Conservation (phyloP, 2,329 filamentous ascomycete genomes). For the Diplodia corticola region DNA sequence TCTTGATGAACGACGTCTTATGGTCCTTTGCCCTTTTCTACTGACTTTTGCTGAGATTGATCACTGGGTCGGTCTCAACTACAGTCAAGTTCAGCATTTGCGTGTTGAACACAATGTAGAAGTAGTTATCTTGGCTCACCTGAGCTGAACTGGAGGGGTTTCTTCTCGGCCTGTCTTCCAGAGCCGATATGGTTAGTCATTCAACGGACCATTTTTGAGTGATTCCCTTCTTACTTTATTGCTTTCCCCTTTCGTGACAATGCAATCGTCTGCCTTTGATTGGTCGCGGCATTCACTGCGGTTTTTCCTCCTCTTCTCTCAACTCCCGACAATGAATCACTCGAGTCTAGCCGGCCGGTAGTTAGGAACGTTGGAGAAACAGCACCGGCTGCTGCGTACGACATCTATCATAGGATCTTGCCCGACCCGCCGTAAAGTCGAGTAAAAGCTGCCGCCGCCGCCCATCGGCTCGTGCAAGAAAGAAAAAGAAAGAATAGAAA, state of each 20-base stretch:
- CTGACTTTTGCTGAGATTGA: not conserved
- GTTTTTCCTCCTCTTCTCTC: no score
- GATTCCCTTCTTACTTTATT: not conserved
- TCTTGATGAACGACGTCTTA: not conserved
- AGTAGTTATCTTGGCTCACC: not conserved
- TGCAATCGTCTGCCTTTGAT: no score
- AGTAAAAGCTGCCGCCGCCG: no score
- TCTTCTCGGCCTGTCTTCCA: not conserved
- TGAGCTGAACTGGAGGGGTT: not conserved
- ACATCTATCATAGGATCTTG: no score
- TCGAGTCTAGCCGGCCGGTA: no score
- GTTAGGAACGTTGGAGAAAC: no score
- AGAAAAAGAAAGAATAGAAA: no score
- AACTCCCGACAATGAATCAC: no score
- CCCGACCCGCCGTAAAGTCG: no score
- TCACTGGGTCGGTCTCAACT: not conserved
- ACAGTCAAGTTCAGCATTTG: not conserved
- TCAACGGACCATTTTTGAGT: not conserved
- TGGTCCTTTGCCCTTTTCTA: not conserved
- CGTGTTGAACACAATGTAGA: not conserved
- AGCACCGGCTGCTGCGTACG: no score
- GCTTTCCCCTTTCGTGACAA: not conserved
- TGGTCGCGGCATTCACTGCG: no score
- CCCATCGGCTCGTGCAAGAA: no score
- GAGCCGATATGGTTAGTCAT: not conserved